These are phyloP conservation scores for Cardamine resedifolia DNA, from an alignment of 345 rosid species.

Conservation along the genomic window DNA sequence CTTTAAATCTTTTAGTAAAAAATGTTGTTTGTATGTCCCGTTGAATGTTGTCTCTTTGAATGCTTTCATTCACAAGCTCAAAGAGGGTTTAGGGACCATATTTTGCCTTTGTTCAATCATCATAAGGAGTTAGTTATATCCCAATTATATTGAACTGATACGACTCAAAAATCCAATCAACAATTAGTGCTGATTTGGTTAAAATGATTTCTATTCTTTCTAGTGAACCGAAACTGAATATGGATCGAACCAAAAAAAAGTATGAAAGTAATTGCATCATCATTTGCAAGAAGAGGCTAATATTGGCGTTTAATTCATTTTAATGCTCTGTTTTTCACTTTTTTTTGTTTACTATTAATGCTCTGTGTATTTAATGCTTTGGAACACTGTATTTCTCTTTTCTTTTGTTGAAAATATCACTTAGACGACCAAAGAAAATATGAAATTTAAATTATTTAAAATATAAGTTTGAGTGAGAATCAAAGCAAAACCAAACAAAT, in stretches of 20 bases:
- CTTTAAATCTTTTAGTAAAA: slow-evolving; percentile 2
- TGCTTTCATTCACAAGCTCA: slow-evolving; percentile 2
- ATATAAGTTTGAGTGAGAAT: too few relatives aligned
- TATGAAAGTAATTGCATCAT: neutral
- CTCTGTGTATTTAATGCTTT: too few relatives aligned
- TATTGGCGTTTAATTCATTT: too few relatives aligned
- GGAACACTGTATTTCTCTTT: too few relatives aligned
- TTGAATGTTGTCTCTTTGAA: slow-evolving; percentile 3
- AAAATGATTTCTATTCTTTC: too few relatives aligned
- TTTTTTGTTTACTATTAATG: too few relatives aligned
- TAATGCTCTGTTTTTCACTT: too few relatives aligned
- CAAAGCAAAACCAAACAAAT: neutral
- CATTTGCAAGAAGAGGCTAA: too few relatives aligned
- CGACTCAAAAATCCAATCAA: neutral
- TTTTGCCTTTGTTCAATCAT: slow-evolving; percentile 2
- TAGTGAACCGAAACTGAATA: neutral
- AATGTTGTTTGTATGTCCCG: neutral
- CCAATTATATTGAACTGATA: neutral
- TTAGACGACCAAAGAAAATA: too few relatives aligned
- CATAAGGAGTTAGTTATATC: neutral
- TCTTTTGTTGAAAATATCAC: too few relatives aligned
- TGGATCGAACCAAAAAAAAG: neutral
- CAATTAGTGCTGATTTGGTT: neutral
- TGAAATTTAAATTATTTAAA: too few relatives aligned
- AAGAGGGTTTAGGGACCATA: neutral